phyloP scores from a whole-genome alignment of 1,284 basidiomycete species.

The Takashimella koratensis region DNA sequence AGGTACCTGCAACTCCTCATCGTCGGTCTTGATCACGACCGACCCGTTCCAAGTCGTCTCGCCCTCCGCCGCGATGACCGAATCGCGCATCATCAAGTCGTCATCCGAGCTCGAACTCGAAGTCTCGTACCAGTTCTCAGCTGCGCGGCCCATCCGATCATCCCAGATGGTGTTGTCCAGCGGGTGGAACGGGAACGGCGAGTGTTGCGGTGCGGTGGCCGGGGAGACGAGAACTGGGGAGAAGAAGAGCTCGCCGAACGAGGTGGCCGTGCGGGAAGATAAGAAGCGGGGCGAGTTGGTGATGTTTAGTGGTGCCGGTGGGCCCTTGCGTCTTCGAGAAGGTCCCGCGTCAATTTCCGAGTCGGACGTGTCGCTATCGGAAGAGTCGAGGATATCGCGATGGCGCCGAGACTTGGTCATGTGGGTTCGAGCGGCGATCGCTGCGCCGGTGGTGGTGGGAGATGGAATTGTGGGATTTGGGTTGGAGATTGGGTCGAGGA shows the following conservation, averaged over 20 bases:
- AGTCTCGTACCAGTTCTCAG: constrained; percentile 21
- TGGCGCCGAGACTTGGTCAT: constrained; percentile 1
- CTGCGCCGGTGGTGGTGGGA: background rate
- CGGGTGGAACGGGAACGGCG: constrained; percentile 46
- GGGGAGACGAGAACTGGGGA: constrained; percentile 21
- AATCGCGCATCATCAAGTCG: constrained; percentile 22
- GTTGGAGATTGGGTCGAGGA: background rate
- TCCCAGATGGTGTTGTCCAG: constrained; percentile 46
- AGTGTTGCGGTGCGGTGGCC: constrained; percentile 19
- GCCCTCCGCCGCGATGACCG: constrained; percentile 23
- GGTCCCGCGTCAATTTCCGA: constrained; percentile 31
- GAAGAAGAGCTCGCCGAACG: constrained; percentile 31
- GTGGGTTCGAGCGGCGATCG: background rate
- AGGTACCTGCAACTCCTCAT: constrained; percentile 16
- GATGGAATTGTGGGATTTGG: background rate
- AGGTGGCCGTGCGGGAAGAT: constrained; percentile 13
- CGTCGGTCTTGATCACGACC: constrained; percentile 29
- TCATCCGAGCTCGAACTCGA: constrained; percentile 43
- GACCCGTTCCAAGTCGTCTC: constrained; percentile 24
- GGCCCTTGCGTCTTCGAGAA: constrained; percentile 18
- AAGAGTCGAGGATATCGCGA: constrained; percentile 31
- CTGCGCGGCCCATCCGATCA: constrained; percentile 14
- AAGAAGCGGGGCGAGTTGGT: constrained; percentile 12
- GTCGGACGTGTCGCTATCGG: constrained; percentile 37
- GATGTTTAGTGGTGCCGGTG: constrained; percentile 25